Percentiles rank a stretch among this genome's conserved stretches.
Evolutionary conservation across 169 alveolate genomes (phyloP).

Genomic region (Neospora caninum): DNA sequence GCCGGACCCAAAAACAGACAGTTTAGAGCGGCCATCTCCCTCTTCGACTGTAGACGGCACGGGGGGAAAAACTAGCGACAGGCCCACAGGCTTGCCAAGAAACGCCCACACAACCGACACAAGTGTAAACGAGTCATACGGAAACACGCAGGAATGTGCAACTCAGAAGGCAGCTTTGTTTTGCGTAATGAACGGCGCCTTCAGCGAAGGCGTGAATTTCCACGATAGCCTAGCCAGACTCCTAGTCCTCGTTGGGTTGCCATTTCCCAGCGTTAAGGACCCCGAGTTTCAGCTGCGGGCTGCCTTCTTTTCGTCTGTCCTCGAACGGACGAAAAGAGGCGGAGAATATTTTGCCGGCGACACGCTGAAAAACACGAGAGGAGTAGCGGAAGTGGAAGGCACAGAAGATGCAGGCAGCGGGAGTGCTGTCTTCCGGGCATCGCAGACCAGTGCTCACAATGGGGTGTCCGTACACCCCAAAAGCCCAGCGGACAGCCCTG

Average conservation of each 20-base stretch:
- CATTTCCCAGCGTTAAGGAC: conserved; percentile 85
- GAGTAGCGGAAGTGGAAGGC: not conserved
- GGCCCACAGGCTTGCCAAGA: no score
- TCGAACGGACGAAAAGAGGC: not conserved
- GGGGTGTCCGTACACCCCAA: no score
- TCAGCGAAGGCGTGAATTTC: conserved; percentile 98
- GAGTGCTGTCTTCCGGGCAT: not conserved
- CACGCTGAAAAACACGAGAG: conserved; percentile 3
- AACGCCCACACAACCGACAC: no score
- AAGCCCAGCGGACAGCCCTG: no score
- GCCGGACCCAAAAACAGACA: not conserved
- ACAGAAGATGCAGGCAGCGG: not conserved
- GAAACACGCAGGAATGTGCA: no score
- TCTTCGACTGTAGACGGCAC: no score
- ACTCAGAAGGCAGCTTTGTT: conserved; percentile 3
- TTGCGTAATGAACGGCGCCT: conserved; percentile 90
- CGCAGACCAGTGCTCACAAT: no score
- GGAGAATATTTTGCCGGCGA: not conserved
- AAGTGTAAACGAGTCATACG: no score
- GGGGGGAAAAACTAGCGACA: no score
- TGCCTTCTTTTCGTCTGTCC: not conserved
- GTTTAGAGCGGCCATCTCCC: no score
- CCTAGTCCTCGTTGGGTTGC: conserved; percentile 94
- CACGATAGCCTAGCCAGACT: conserved; percentile 93
- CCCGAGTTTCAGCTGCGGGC: conserved; percentile 32